These are phyloP conservation scores for Syzygium grande DNA, from an alignment of 345 rosid genomes.

Conservation along the genomic window DNA sequence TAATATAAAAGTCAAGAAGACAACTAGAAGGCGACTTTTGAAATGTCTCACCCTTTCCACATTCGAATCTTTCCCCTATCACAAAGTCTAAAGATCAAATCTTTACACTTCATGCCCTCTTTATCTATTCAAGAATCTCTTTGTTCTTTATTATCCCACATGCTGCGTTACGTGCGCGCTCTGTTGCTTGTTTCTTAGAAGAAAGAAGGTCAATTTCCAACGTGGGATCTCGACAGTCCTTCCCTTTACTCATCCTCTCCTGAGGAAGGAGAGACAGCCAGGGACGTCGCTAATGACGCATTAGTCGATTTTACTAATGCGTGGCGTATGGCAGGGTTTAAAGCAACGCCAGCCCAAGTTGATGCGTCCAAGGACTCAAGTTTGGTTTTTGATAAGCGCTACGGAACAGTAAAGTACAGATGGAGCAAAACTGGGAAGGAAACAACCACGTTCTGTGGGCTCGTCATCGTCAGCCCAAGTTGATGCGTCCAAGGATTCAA, in stretches of 20 bases:
- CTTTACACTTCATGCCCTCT: too few relatives aligned
- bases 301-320: background rate
- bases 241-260: background rate
- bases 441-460: background rate
- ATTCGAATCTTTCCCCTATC: too few relatives aligned
- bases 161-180: background rate
- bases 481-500: too few relatives aligned
- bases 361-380: background rate
- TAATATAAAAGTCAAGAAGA: too few relatives aligned
- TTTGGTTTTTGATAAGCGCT: background rate
- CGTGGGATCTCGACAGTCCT: background rate
- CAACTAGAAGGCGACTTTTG: too few relatives aligned
- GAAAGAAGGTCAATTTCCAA: background rate
- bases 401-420: background rate
- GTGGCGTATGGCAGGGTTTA: background rate
- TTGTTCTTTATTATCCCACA: background rate
- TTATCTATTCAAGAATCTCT: background rate
- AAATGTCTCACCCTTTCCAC: too few relatives aligned
- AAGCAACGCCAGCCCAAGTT: background rate
- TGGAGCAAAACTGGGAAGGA: background rate
- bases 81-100: too few relatives aligned
- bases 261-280: background rate
- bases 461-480: too few relatives aligned
- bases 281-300: background rate
- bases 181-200: background rate